A percentile compares a stretch with the other conserved stretches of the same genome.
These are phyloP conservation scores for Melanogaster broomeanus DNA, from an alignment of 768 basidiomycete genomes.

Conservation along the genomic window DNA sequence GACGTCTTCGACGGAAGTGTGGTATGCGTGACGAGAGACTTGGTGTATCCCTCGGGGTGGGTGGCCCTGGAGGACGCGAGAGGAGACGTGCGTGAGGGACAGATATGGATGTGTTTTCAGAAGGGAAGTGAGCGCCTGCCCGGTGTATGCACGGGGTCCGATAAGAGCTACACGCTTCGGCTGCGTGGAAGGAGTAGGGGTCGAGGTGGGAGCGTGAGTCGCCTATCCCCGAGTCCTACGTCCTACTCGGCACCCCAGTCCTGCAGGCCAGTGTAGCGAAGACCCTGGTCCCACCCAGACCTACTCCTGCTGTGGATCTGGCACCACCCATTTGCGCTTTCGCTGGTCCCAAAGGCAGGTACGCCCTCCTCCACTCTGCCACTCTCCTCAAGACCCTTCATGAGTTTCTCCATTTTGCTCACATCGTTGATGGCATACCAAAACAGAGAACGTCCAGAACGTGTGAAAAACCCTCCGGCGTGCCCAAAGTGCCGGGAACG, in stretches of 20 bases:
- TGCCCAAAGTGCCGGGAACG: constrained; percentile 99
- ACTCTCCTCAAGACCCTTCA: constrained; percentile 75
- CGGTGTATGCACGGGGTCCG: constrained; percentile 98
- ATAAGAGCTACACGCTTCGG: constrained; percentile 93
- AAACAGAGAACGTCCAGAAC: constrained; percentile 91
- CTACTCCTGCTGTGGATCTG: not conserved
- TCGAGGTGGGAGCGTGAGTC: constrained; percentile 48
- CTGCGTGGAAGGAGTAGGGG: constrained; percentile 46
- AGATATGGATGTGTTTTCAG: constrained; percentile 88
- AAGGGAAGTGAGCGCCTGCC: constrained; percentile 87
- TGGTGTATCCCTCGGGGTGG: constrained; percentile 81
- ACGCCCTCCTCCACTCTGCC: constrained; percentile 86
- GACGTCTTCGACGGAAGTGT: constrained; percentile 81
- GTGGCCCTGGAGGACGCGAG: constrained; percentile 87
- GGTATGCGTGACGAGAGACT: constrained; percentile 69
- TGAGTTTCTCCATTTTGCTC: constrained; percentile 84
- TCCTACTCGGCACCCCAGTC: constrained; percentile 40
- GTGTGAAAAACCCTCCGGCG: constrained; percentile 95
- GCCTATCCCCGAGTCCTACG: constrained; percentile 82
- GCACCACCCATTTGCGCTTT: constrained; percentile 19
- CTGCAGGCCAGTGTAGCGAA: constrained; percentile 29
- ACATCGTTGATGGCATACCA: constrained; percentile 97
- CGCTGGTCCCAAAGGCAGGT: constrained; percentile 57
- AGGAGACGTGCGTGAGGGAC: constrained; percentile 90
- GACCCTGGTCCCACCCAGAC: constrained; percentile 7